Base-by-base conservation (phyloP, 352 stramenopile genomes). In the Phytophthora tubulina region DNA sequence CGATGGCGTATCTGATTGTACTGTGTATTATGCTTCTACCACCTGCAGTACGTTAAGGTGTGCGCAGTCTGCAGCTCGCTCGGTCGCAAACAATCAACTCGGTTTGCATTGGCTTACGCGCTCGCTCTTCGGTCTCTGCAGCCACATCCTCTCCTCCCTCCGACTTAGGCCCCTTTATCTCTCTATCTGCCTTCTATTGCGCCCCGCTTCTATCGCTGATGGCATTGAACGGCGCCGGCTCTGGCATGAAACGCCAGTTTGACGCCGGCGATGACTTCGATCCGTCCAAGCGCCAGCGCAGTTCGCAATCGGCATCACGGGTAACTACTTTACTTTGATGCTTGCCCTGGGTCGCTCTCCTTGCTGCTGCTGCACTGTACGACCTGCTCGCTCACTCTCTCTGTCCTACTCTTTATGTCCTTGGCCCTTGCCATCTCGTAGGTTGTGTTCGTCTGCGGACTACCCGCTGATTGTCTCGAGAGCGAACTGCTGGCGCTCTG, bases 401-500 rank as follows among this genome's bases (percentile, higher is more conserved):
- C 38, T 64, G 57, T 64, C 62, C 32, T 76, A 46, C 56, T 76
- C 56, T 63, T 46, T 76, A 31, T 65, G 52, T 66, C 59, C 58
- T 75, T 65, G 68, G 53, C 46, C 52, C 59, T 73, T 58, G 42
- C 69, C 48, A 46, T 30, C 30, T 55, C 45, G 33, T 75, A 94
- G 86, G 86, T 93, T 52, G 79, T 95, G 15, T 93, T 92, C 57
- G 86, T 94, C n/a, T 86, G 85, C 44, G 85, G 84, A 33, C 73
- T 95, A 7, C 88, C 88, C 7, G 64, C 77, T 30, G 88, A 95
- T 63, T 95, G 88, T 65, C 76, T 95, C 31, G 88, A 95, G 65
- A 94, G 86, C 53, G 88, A 95, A 60, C 79, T 95, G 31, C 82
- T 95, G 30, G 88, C 88, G 45, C 79, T 95, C 35, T 93, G 86